Base-by-base conservation (phyloP, 441 rosid genomes). In the Mallotus repandus region DNA sequence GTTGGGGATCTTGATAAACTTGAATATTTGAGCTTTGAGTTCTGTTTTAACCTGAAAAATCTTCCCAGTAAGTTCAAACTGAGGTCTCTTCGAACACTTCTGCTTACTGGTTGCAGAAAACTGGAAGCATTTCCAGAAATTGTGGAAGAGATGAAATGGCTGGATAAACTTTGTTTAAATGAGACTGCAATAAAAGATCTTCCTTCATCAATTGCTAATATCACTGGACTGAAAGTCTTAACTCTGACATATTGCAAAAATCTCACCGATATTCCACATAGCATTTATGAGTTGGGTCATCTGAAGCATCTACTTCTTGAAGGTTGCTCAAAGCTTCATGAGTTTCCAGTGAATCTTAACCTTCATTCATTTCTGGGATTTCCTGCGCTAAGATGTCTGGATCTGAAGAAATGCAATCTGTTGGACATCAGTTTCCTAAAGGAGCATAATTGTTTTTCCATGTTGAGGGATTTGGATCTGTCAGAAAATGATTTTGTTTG, bases 151-250 rank as follows among this genome's bases (percentile, higher is more conserved):
- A 70, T 70, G 57, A 60, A 70, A 48, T 70, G 56, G 66, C 66
- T 70, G 48, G 74, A 59, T 4, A 70, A 59, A 9, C 58, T 70
- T 60, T 70, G 18, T 48, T n/a, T 70, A 48, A 32, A 2, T 46
- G 48, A 62, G 48, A 73, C 70, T 9, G 70, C 70, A 64, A 73
- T 73, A 55, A 46, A 56, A 56, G 62, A 6, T 45, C 46, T 73
- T 57, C 76, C 76, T 65, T 45, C 70, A 29, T 73, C 63, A 55
- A 73, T 73, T 73, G 64, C 58, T 53, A 73, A 73, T 65, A 46
- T 73, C 15, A 73, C 65, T 14, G 69, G 63, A 1, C 70, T 73
- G 32, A 54, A 63, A 67, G 63, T 55, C 63, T 64, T 73, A 53
- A 64, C 64, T 15, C 32, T 73, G 32, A 64, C 70, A 10, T 55